These are phyloP conservation scores for Botrytis porri DNA, from an alignment of 2,329 filamentous ascomycete species.

Conservation along the genomic window DNA sequence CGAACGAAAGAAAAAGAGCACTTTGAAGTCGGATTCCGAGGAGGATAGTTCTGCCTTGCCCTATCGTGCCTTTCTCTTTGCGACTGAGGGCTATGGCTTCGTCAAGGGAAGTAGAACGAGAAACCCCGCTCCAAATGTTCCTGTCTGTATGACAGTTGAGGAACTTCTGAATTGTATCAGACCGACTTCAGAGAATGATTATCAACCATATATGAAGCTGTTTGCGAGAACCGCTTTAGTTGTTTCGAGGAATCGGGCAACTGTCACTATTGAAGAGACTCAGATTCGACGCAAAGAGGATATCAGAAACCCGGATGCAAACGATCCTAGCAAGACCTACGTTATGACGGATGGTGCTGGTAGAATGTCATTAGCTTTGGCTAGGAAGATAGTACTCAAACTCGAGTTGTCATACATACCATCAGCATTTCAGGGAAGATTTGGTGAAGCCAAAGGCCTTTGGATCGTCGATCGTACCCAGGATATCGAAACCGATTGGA, in stretches of 20 bases:
- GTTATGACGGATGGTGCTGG: conserved; percentile 68
- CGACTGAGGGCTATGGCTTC: conserved; percentile 44
- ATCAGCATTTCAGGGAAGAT: conserved; percentile 64
- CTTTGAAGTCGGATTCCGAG: conserved; percentile 40
- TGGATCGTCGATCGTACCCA: conserved; percentile 62
- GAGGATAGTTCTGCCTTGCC: conserved; percentile 37
- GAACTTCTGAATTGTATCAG: conserved; percentile 54
- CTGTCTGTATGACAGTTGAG: conserved; percentile 38
- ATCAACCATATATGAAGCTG: conserved; percentile 52
- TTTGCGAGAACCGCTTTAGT: conserved; percentile 59
- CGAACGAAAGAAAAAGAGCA: conserved; percentile 37
- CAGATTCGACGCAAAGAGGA: conserved; percentile 45
- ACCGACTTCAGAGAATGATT: conserved; percentile 44
- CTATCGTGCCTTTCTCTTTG: conserved; percentile 54
- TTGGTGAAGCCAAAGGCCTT: conserved; percentile 72
- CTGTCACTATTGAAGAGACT: conserved; percentile 43
- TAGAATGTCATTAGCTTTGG: conserved; percentile 60
- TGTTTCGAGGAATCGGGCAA: conserved; percentile 42
- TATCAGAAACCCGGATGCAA: conserved; percentile 19
- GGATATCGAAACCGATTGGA: conserved; percentile 53
- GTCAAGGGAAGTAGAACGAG: background rate
- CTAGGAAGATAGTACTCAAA: conserved; percentile 47
- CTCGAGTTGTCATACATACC: conserved; percentile 56
- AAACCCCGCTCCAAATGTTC: background rate
- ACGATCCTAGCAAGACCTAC: conserved; percentile 28